phyloP scores from a whole-genome alignment of 202 grass and related monocot species.

The Setaria viridis region DNA sequence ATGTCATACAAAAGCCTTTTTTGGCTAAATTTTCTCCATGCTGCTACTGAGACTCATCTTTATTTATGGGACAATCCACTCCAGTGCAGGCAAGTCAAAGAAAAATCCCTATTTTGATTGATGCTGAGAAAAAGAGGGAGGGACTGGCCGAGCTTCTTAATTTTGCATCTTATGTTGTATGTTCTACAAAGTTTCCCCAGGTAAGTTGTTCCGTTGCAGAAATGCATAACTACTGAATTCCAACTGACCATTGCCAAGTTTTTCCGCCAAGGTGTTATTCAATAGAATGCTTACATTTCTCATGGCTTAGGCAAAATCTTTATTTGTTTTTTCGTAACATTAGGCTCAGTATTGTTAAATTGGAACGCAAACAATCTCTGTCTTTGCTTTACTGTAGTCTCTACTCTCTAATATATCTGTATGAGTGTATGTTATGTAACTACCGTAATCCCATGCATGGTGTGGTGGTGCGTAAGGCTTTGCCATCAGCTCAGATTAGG shows the following conservation, averaged over 20 bases:
- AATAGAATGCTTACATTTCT: neutral
- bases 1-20: neutral
- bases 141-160: constrained; percentile 85
- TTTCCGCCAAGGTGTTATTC: neutral
- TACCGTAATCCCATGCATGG: neutral
- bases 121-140: constrained; percentile 83
- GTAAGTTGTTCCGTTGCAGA: constrained; percentile 46
- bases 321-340: neutral
- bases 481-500: neutral
- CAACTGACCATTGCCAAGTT: neutral
- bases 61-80: constrained; percentile 62
- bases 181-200: constrained; percentile 80
- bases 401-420: neutral
- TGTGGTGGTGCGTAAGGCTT: neutral
- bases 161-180: constrained; percentile 79
- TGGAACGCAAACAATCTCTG: neutral
- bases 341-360: neutral
- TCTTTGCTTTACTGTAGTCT: neutral
- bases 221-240: constrained; percentile 7
- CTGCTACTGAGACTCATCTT: constrained; percentile 40
- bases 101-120: constrained; percentile 86
- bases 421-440: neutral
- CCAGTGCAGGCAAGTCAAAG: constrained; percentile 91
- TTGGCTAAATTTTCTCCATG: neutral
- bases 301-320: constrained; percentile 4